Evolutionary conservation across 1,284 basidiomycete species (phyloP).

Genomic region (Kalmanozyma brasiliensis): DNA sequence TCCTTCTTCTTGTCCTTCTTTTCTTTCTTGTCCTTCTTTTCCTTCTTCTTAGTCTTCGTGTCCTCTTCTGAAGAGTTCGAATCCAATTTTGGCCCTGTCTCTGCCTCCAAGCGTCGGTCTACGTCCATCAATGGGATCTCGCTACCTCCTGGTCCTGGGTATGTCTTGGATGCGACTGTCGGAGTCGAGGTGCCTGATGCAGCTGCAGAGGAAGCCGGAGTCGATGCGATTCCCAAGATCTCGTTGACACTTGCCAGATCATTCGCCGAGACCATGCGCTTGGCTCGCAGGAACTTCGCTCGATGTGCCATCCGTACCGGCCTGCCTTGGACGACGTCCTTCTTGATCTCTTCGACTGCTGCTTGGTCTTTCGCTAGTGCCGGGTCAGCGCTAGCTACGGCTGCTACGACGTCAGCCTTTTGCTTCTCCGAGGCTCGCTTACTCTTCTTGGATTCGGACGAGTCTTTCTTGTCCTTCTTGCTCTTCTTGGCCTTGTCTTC

Average conservation of each 20-base stretch:
- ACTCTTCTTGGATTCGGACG: conserved; percentile 17
- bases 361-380: conserved; percentile 17
- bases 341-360: conserved; percentile 38
- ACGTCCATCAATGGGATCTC: conserved; percentile 46
- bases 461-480: conserved; percentile 38
- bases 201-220: conserved; percentile 41
- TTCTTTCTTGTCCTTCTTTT: conserved; percentile 22
- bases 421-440: conserved; percentile 15
- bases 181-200: conserved; percentile 38
- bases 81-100: conserved; percentile 7
- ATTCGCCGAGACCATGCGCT: conserved; percentile 56
- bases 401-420: conserved; percentile 28
- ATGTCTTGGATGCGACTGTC: conserved; percentile 25
- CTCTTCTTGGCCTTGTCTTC: conserved; percentile 17
- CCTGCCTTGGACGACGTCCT: conserved; percentile 24
- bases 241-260: conserved; percentile 61
- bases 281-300: conserved; percentile 65
- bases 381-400: conserved; percentile 20
- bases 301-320: conserved; percentile 50
- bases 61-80: conserved; percentile 11
- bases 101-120: conserved; percentile 33
- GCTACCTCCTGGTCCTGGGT: conserved; percentile 44
- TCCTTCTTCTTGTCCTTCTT: conserved; percentile 26
- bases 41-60: conserved; percentile 16
- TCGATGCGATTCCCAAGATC: conserved; percentile 61